Base-by-base conservation (phyloP, 2,329 filamentous ascomycete species). In the Dactylellina leptospora region DNA sequence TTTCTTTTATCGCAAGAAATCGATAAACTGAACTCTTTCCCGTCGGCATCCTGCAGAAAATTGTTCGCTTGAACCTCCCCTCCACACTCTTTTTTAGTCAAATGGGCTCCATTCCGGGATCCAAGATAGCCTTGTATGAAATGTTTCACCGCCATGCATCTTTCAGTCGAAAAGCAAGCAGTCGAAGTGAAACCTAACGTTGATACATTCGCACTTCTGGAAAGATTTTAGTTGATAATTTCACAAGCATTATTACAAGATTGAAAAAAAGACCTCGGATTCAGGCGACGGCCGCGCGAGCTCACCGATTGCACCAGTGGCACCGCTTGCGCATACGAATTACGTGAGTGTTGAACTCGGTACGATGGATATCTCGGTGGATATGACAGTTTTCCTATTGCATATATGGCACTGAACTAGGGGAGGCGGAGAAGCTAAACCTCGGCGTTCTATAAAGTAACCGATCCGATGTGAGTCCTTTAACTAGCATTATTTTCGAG, bases 101-200 rank as follows among this genome's bases (percentile, higher is more conserved):
- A 23, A 53, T 62, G 45, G 47, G 40, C 55, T 48, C 38, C 22
- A 48, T 64, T 56, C 44, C 53, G 61, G 51, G 16, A 25, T 50
- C 16, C 51, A 9, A 18, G 28, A 5, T n/a, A 3, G 4, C n/a
- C 33, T 45, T 30, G 47, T 28, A 42, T n/a, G n/a, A n/a, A 56
- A 50, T 56, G 60, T 64, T 64, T 64, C 60, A 64, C 18, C 28
- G 50, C 60, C 60, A 64, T 64, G 51, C 51, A n/a, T 30, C 42
- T 48, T 44, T 6, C 8, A 28, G 23, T 33, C 23, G 47, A 20
- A 58, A 23, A 51, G 22, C 40, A 25, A 44, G 61, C 22, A 40
- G 22, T 22, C 22, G 28, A 50, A 45, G 18, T 59, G 45, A 45
- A 42, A 53, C 45, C 36, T 56, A 66, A 66, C 61, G 50, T 66